Percentiles rank a stretch among this genome's conserved stretches.
These are phyloP conservation scores for Salvia splendens DNA, from an alignment of 257 asterid species.

Conservation along the genomic window DNA sequence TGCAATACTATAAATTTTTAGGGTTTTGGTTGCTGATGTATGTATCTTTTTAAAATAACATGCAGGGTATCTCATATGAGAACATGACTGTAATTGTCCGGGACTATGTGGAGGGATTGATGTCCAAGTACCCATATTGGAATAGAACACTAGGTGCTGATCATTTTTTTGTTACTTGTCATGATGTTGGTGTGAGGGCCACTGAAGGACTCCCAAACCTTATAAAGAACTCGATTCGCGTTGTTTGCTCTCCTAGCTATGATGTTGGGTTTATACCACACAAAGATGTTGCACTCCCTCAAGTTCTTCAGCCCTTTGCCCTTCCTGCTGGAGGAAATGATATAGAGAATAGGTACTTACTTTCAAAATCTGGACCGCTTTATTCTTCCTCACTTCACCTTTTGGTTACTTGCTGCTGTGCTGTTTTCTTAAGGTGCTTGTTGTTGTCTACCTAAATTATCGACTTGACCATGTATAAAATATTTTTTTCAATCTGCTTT, in stretches of 20 bases:
- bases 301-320: slow-evolving; percentile 96
- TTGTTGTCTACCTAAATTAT: slow-evolving; percentile 20
- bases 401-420: slow-evolving; percentile 2
- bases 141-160: slow-evolving; percentile 97
- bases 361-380: slow-evolving; percentile 16
- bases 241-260: slow-evolving; percentile 98
- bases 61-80: slow-evolving; percentile 96
- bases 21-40: slow-evolving; percentile 19
- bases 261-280: slow-evolving; percentile 97
- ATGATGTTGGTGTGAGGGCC: slow-evolving; percentile 99
- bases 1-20: slow-evolving; percentile 19
- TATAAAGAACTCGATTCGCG: slow-evolving; percentile 94
- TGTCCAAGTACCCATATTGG: slow-evolving; percentile 84
- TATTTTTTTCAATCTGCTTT: slow-evolving; percentile 9
- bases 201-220: slow-evolving; percentile 95
- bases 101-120: slow-evolving; percentile 80
- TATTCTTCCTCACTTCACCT: slow-evolving; percentile 5
- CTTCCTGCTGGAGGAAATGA: slow-evolving; percentile 98
- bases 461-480: background rate
- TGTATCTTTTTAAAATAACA: slow-evolving; percentile 19
- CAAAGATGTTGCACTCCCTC: slow-evolving; percentile 97
- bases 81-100: slow-evolving; percentile 91
- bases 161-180: slow-evolving; percentile 97
- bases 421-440: background rate
- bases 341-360: slow-evolving; percentile 69